These are phyloP conservation scores for Aspergillus ellipticus DNA, from an alignment of 495 filamentous ascomycete species.

Conservation along the genomic window DNA sequence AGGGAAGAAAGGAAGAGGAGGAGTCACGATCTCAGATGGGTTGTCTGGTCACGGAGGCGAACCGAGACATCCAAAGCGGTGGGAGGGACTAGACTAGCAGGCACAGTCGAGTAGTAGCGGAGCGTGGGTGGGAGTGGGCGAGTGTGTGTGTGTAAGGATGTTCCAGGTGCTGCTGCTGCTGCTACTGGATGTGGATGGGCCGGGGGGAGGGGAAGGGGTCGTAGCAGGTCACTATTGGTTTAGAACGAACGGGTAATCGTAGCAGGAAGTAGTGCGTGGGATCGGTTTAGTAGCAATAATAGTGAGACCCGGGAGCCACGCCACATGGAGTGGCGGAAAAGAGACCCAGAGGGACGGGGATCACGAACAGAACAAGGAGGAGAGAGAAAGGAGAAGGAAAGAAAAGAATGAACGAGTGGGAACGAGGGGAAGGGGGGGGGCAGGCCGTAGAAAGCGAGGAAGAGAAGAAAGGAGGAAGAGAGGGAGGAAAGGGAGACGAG, in stretches of 20 bases:
- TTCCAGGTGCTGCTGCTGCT: background rate
- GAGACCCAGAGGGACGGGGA: background rate
- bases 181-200: background rate
- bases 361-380: constrained; percentile 3
- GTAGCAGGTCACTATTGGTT: constrained; percentile 11
- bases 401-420: constrained; percentile 10
- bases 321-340: constrained; percentile 19
- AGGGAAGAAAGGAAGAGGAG: background rate
- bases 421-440: constrained; percentile 7
- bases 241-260: constrained; percentile 15
- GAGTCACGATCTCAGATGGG: background rate
- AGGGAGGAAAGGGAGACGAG: constrained; percentile 1
- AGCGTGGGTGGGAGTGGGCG: background rate
- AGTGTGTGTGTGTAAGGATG: background rate
- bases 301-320: constrained; percentile 13
- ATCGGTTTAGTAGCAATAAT: constrained; percentile 8
- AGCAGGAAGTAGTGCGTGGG: background rate
- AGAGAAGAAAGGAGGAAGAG: constrained; percentile 11
- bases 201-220: background rate
- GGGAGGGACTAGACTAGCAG: constrained; percentile 1
- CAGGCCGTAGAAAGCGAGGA: constrained; percentile 7
- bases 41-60: constrained; percentile 3
- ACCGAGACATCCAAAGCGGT: constrained; percentile 15
- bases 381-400: constrained; percentile 8
- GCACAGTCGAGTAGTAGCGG: constrained; percentile 7